Base-by-base conservation (phyloP, 2,329 filamentous ascomycete species). In the Cytospora mali region DNA sequence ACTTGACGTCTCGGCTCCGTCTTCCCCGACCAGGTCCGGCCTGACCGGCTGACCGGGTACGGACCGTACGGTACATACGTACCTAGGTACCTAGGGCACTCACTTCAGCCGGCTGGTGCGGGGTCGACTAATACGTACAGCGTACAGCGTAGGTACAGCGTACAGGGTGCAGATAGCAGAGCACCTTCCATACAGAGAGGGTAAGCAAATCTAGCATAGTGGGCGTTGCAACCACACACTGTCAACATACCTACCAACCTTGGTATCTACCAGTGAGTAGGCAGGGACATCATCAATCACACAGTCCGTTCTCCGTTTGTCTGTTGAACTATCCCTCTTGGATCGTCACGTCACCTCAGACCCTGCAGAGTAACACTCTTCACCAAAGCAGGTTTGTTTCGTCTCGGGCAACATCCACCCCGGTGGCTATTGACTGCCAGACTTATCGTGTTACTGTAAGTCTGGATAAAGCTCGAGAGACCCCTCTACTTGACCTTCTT, bases 1-100 rank as follows among this genome's bases (percentile, higher is more conserved):
- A 28, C 48, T 18, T 18, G 5, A 14, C 35, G 16, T 39, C 35
- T 56, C 57, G 62, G 62, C 58, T 64, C 62, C 66, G 66, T 53
- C 60, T 60, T 66, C 67, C 67, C 67, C 67, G 66, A 23, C n/a
- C n/a, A 6, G 35, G 31, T 11, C 14, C 6, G 16, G 16, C 16
- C 16, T 7, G 9, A n/a, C 9, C 6, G n/a, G 35, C 35, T 18
- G 33, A 35, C 3, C 33, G 33, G 33, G 33, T 3, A 6, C 6
- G 13, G 7, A 35, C 5, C 5, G 5, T 35, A 18, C 16, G 16
- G 35, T 35, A 33, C 3, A 16, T 35, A 16, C 33, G 33, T 35
- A 11, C 33, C 3, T 11, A 14, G 33, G 33, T 35, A 2, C 9
- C 16, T 35, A 14, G 13, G 33, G n/a, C n/a, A n/a, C n/a, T n/a